These are phyloP conservation scores for Rhododendron mucronatum DNA, from an alignment of 148 eudicot genomes.

Conservation along the genomic window DNA sequence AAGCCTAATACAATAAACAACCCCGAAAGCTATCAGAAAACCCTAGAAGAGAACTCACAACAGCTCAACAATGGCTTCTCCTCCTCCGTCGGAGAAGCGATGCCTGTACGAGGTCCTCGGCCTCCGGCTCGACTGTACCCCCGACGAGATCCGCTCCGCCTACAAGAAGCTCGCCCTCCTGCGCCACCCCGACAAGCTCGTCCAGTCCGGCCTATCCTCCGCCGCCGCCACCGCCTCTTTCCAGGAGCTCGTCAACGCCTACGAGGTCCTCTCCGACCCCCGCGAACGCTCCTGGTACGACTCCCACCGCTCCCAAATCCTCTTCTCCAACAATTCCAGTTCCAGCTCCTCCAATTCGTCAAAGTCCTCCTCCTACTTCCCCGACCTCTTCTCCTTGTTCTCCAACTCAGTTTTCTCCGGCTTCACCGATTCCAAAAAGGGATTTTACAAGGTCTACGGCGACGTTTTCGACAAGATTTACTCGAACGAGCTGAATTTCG, in stretches of 20 bases:
- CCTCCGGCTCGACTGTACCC: constrained; percentile 54
- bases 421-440: constrained; percentile 43
- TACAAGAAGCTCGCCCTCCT: constrained; percentile 85
- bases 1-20: background rate
- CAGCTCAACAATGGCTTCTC: background rate
- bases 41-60: background rate
- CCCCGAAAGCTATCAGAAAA: background rate
- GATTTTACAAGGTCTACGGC: constrained; percentile 78
- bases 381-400: constrained; percentile 68
- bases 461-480: constrained; percentile 66
- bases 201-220: constrained; percentile 61
- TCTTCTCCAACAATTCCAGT: constrained; percentile 31
- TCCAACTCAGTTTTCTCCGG: constrained; percentile 69
- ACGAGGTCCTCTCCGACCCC: constrained; percentile 85
- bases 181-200: constrained; percentile 96
- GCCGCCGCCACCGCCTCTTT: constrained; percentile 78
- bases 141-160: constrained; percentile 79
- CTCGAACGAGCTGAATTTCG: constrained; percentile 57
- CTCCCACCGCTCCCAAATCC: constrained; percentile 86
- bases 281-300: constrained; percentile 95
- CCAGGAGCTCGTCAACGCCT: constrained; percentile 89
- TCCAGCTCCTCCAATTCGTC: background rate
- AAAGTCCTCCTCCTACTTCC: constrained; percentile 26
- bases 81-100: constrained; percentile 39
- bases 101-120: constrained; percentile 81